phyloP scores from a whole-genome alignment of 306 rosid genomes.

The Clitoria ternatea region DNA sequence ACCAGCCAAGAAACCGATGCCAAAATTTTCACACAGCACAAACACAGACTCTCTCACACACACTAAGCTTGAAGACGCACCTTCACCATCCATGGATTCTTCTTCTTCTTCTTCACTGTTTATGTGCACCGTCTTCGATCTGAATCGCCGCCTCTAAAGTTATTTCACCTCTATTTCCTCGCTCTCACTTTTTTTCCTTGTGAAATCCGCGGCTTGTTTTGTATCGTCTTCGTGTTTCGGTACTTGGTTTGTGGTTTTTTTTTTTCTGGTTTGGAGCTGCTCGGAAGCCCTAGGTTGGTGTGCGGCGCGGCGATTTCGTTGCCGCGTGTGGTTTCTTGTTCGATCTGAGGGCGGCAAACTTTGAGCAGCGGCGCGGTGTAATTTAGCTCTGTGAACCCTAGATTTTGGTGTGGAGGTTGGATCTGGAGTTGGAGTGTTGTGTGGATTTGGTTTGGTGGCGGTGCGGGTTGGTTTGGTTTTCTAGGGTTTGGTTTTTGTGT shows the following conservation, averaged over 20 bases:
- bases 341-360: slow-evolving; percentile 35
- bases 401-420: slow-evolving; percentile 4
- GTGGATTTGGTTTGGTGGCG: not conserved
- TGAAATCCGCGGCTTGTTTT: not conserved
- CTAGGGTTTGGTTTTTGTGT: too few species aligned
- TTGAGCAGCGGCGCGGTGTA: not conserved
- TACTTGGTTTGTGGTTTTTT: not conserved
- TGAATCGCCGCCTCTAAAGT: slow-evolving; percentile 30
- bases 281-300: slow-evolving; percentile 22
- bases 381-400: slow-evolving; percentile 31
- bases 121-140: slow-evolving; percentile 31
- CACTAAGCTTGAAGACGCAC: not conserved
- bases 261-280: not conserved
- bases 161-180: not conserved
- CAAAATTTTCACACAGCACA: not conserved
- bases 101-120: not conserved
- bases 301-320: slow-evolving; percentile 30
- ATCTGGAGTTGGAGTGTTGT: slow-evolving; percentile 24
- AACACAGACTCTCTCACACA: not conserved
- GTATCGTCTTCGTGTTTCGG: not conserved
- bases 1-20: slow-evolving; percentile 34
- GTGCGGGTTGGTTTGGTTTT: not conserved
- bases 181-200: not conserved
- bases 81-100: slow-evolving; percentile 27
- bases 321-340: slow-evolving; percentile 29